Conservation (phyloP, 345 rosid genomes). For the Citrus sinensis region DVS_A1.0 CM039166.1:12835001-12835500, state of each 20-base stretch:
- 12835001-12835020: neutral
- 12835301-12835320: slow-evolving; percentile 1
- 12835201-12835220: neutral
- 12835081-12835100: neutral
- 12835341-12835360: slow-evolving; percentile 82
- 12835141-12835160: neutral
- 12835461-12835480: neutral
- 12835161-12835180: neutral
- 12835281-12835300: neutral
- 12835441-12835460: neutral
- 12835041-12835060: neutral
- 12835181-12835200: neutral
- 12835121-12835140: neutral
- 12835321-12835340: slow-evolving; percentile 57
- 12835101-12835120: neutral
- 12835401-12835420: slow-evolving; percentile 12
- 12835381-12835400: slow-evolving; percentile 84
- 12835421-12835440: neutral
- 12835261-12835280: neutral
- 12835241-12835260: neutral
- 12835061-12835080: neutral
- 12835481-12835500: neutral
- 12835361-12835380: slow-evolving; percentile 69
- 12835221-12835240: neutral
- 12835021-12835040: neutral